A percentile compares a stretch with the other conserved stretches of the same genome.
phyloP scores from a whole-genome alignment of 345 rosid species.

The Turnera subulata region DNA sequence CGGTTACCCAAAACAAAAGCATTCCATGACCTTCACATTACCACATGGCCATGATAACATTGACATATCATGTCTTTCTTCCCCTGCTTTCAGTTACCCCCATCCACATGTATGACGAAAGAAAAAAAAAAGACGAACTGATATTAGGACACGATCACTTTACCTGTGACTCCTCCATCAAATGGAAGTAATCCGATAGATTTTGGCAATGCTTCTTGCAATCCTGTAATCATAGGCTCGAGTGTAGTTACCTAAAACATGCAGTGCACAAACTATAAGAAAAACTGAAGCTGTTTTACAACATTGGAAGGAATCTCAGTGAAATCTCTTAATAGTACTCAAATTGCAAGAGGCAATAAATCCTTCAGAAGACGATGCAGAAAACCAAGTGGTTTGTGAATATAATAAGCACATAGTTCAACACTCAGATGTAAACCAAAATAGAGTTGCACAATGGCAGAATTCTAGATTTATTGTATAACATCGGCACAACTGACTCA shows the following conservation, averaged over 20 bases:
- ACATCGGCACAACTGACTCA: no score
- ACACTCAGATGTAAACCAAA: no score
- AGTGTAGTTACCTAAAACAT: slow-evolving; percentile 61
- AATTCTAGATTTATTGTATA: no score
- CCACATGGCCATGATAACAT: no score
- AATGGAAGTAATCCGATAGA: slow-evolving; percentile 95
- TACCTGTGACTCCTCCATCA: slow-evolving; percentile 94
- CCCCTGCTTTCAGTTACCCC: background rate
- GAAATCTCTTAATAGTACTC: background rate
- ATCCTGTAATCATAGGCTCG: slow-evolving; percentile 82
- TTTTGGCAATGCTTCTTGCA: slow-evolving; percentile 91
- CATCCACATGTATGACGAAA: background rate
- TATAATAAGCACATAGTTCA: no score
- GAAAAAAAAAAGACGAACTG: background rate
- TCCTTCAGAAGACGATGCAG: background rate
- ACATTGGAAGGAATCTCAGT: background rate
- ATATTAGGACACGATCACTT: background rate
- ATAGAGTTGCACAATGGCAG: no score
- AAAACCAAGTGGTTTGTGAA: background rate
- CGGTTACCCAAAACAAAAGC: no score
- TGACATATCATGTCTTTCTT: background rate
- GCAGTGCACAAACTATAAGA: slow-evolving; percentile 1
- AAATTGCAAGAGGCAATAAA: background rate
- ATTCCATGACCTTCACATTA: no score
- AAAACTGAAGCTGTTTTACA: no score